These are phyloP conservation scores for Bipolaris victoriae DNA, from an alignment of 2,329 filamentous ascomycete species.

Conservation along the genomic window DNA sequence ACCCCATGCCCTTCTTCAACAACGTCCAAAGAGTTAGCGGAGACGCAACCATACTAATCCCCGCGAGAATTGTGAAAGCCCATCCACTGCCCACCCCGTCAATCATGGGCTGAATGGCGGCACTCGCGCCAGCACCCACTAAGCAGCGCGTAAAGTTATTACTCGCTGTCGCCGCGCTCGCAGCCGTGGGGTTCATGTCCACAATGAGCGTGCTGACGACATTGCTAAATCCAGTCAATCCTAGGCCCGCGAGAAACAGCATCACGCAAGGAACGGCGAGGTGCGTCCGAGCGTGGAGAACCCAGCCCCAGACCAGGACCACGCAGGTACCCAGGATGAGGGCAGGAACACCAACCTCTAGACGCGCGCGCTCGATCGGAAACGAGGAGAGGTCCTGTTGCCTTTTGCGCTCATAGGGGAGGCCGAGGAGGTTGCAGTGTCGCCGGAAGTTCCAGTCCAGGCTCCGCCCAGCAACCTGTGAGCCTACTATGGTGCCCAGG, in stretches of 20 bases:
- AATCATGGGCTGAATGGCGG: not conserved
- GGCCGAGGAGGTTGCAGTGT: not conserved
- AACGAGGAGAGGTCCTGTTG: not conserved
- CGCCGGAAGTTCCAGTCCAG: constrained; percentile 3
- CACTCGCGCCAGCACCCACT: not conserved
- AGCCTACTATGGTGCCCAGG: not conserved
- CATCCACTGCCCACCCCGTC: not conserved
- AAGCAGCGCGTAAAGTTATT: constrained; percentile 1
- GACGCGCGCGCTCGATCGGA: not conserved
- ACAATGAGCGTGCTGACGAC: constrained; percentile 1
- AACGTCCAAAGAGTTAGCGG: not conserved
- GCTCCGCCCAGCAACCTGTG: not conserved
- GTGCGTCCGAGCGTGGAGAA: not conserved
- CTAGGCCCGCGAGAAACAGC: not conserved
- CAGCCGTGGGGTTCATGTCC: not conserved
- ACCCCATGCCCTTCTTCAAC: not conserved
- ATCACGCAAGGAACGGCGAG: not conserved
- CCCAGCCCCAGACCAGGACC: not conserved
- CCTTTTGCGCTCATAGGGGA: not conserved
- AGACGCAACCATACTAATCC: not conserved
- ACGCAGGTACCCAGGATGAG: not conserved
- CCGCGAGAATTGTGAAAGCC: not conserved
- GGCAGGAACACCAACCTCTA: not conserved
- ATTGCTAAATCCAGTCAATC: not conserved
- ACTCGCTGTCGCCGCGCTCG: not conserved